A percentile compares a stretch with the other conserved stretches of the same genome.
Evolutionary conservation across 1,139 yeast genomes (phyloP).

Genomic region (Schizosaccharomyces versatilis): DNA sequence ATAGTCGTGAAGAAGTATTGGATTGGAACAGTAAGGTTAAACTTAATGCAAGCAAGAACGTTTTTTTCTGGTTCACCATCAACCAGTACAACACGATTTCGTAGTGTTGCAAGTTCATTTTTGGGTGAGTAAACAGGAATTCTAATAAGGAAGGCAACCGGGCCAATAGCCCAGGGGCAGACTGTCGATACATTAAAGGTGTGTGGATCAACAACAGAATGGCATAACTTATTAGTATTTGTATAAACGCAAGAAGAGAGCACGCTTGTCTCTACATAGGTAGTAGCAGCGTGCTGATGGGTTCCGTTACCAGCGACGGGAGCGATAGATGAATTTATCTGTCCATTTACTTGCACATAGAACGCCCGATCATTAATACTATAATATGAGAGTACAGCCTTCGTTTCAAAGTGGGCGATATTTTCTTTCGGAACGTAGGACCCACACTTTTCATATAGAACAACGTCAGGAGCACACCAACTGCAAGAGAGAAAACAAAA

Average conservation of each 20-base stretch:
- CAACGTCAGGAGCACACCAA: neutral
- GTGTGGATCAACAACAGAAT: neutral
- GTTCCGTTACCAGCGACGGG: neutral
- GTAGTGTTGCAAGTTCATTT: neutral
- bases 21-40: neutral
- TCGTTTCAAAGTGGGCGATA: neutral
- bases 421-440: neutral
- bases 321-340: neutral
- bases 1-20: neutral
- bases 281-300: neutral
- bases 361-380: neutral
- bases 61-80: neutral
- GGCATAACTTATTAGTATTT: neutral
- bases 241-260: neutral
- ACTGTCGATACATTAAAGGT: neutral
- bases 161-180: neutral
- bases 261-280: neutral
- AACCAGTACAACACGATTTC: neutral
- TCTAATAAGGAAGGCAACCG: neutral
- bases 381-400: neutral
- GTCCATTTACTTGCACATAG: neutral
- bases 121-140: neutral
- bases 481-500: neutral
- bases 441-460: neutral
- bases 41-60: neutral